Conservation (phyloP, 192 early-diverging fungal species). For the Gryganskiella cystojenkinii region DNA sequence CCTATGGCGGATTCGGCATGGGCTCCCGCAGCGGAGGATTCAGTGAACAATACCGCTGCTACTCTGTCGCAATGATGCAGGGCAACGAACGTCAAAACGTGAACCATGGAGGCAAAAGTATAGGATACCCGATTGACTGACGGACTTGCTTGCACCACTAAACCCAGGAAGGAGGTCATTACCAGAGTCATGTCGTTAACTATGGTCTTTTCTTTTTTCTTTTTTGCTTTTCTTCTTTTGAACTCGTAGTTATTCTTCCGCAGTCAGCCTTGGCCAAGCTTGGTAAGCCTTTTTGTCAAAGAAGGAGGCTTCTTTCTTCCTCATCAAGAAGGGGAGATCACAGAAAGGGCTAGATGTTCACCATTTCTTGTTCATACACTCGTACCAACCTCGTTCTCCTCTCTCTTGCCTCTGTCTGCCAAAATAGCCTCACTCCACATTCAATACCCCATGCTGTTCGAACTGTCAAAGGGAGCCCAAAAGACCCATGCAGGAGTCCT, state of each 20-base stretch:
- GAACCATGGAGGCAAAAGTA: slow-evolving; percentile 88
- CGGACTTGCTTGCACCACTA: background rate
- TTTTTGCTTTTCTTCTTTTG: background rate
- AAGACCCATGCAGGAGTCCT: slow-evolving; percentile 95
- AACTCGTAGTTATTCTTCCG: slow-evolving; percentile 74
- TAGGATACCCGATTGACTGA: too few species aligned
- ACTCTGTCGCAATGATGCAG: slow-evolving; percentile 75
- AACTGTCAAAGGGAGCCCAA: slow-evolving; percentile 72
- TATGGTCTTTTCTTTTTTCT: background rate
- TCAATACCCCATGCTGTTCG: slow-evolving; percentile 93
- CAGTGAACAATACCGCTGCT: slow-evolving; percentile 71
- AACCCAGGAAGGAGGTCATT: too few species aligned
- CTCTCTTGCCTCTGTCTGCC: too few species aligned
- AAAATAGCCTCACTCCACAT: slow-evolving; percentile 81
- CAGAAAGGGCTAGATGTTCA: too few species aligned
- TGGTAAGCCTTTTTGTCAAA: slow-evolving; percentile 9
- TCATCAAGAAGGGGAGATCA: too few species aligned
- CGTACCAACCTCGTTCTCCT: too few species aligned
- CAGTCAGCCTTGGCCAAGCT: slow-evolving; percentile 67
- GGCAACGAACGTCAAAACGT: slow-evolving; percentile 78
- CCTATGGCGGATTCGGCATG: slow-evolving; percentile 43
- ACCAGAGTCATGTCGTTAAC: background rate
- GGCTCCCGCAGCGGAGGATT: slow-evolving; percentile 53
- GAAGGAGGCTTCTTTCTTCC: background rate
- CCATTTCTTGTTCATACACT: too few species aligned